A percentile compares a stretch with the other conserved stretches of the same genome.
These are phyloP conservation scores for Colletotrichum shisoi DNA, from an alignment of 2,329 filamentous ascomycete genomes.

Conservation along the genomic window DNA sequence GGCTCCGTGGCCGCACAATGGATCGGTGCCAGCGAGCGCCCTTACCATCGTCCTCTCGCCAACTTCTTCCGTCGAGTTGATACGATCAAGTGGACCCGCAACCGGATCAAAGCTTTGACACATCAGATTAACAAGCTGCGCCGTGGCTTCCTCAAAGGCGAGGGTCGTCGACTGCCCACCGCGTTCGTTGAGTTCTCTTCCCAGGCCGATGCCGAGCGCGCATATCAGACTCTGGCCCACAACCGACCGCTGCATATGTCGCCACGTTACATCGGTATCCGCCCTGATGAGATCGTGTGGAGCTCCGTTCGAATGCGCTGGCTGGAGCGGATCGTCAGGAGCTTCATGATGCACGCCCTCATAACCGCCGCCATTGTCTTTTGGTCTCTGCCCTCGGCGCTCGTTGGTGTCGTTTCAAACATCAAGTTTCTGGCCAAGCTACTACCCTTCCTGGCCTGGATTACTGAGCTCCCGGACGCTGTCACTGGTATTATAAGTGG, in stretches of 20 bases:
- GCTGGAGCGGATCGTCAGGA: conserved; percentile 78
- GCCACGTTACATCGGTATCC: conserved; percentile 82
- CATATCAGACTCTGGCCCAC: conserved; percentile 83
- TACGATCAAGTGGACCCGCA: conserved; percentile 88
- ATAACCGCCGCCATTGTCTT: conserved; percentile 81
- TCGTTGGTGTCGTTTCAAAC: conserved; percentile 87
- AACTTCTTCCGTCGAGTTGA: conserved; percentile 88
- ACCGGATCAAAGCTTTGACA: conserved; percentile 53
- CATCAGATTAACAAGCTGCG: conserved; percentile 68
- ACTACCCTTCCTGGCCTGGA: conserved; percentile 76
- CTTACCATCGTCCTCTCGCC: conserved; percentile 72
- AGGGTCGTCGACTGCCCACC: conserved; percentile 68
- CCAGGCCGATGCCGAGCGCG: conserved; percentile 83
- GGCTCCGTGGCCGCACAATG: conserved; percentile 73
- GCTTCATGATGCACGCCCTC: conserved; percentile 69
- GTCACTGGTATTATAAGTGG: conserved; percentile 84
- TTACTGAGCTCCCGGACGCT: conserved; percentile 70
- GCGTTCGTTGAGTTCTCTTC: conserved; percentile 93
- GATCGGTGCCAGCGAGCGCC: conserved; percentile 75
- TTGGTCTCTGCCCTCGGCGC: conserved; percentile 78
- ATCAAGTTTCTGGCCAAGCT: conserved; percentile 71
- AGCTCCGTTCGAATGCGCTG: conserved; percentile 72
- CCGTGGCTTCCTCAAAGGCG: conserved; percentile 66
- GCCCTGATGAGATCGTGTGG: conserved; percentile 87
- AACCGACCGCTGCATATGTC: conserved; percentile 84